These are phyloP conservation scores for Xylaria sp. DNA, from an alignment of 2,329 filamentous ascomycete species.

Conservation along the genomic window DNA sequence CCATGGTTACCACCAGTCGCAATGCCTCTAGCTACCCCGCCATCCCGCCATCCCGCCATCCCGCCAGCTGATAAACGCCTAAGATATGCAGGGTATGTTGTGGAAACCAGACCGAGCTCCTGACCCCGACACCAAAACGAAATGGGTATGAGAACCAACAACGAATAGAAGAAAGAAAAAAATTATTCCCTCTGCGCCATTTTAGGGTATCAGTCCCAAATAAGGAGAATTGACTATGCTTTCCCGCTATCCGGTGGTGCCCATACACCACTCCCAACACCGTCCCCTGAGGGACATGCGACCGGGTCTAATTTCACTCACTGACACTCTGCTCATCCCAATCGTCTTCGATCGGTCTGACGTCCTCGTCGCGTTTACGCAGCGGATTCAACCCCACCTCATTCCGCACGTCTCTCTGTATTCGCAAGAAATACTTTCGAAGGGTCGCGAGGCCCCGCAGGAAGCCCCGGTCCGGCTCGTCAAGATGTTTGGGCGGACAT, in stretches of 20 bases:
- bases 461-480: constrained; percentile 88
- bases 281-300: neutral
- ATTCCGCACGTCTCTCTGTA: constrained; percentile 78
- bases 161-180: constrained; percentile 17
- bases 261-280: neutral
- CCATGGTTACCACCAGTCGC: constrained; percentile 7
- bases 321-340: constrained; percentile 42
- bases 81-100: constrained; percentile 36
- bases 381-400: constrained; percentile 58
- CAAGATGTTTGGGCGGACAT: constrained; percentile 84
- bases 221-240: constrained; percentile 31
- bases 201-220: constrained; percentile 41
- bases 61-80: constrained; percentile 31
- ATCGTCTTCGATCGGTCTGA: constrained; percentile 43
- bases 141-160: constrained; percentile 7
- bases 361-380: constrained; percentile 37
- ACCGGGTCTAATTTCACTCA: constrained; percentile 37
- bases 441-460: constrained; percentile 83
- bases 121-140: constrained; percentile 9
- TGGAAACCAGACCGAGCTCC: constrained; percentile 23
- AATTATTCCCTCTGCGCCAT: constrained; percentile 40
- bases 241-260: constrained; percentile 14
- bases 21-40: constrained; percentile 1
- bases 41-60: constrained; percentile 15
- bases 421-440: constrained; percentile 84